Conservation (phyloP, 176 grass and related monocot genomes). For the Typha latifolia region DNA sequence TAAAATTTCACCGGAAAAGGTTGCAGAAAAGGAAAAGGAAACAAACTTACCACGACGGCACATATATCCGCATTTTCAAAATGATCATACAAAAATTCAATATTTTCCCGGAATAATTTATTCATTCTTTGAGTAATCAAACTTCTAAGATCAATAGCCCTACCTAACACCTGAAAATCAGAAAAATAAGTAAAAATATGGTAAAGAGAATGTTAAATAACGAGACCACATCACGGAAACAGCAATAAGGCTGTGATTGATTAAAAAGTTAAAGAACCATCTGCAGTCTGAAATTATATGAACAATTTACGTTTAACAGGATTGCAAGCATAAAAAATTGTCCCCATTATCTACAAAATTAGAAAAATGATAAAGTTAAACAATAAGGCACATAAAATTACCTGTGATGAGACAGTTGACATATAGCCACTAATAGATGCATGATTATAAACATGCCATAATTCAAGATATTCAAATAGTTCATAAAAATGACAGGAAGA, state of each 20-base stretch:
- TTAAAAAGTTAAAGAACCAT: neutral
- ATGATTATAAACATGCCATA: neutral
- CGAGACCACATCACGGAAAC: neutral
- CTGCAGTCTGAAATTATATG: too few species aligned
- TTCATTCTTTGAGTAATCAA: slow-evolving; percentile 96
- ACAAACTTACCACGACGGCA: slow-evolving; percentile 67
- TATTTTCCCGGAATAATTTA: slow-evolving; percentile 91
- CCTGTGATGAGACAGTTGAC: neutral
- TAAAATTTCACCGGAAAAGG: neutral
- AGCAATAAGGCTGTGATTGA: neutral
- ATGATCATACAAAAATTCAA: slow-evolving; percentile 79
- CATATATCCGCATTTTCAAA: slow-evolving; percentile 91
- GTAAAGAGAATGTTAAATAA: neutral
- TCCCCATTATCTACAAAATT: neutral
- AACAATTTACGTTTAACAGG: too few species aligned
- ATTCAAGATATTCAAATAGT: too few species aligned
- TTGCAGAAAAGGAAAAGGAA: slow-evolving; percentile 10
- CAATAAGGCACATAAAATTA: neutral
- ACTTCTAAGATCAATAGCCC: slow-evolving; percentile 89
- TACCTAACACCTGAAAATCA: slow-evolving; percentile 66
- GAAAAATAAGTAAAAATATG: neutral
- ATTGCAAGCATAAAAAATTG: neutral
- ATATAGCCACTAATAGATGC: neutral
- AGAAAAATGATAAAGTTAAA: neutral
- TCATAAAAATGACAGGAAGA: neutral